Evolutionary conservation across 352 stramenopile genomes (phyloP).

Genomic region (Peronospora farinosa): DNA sequence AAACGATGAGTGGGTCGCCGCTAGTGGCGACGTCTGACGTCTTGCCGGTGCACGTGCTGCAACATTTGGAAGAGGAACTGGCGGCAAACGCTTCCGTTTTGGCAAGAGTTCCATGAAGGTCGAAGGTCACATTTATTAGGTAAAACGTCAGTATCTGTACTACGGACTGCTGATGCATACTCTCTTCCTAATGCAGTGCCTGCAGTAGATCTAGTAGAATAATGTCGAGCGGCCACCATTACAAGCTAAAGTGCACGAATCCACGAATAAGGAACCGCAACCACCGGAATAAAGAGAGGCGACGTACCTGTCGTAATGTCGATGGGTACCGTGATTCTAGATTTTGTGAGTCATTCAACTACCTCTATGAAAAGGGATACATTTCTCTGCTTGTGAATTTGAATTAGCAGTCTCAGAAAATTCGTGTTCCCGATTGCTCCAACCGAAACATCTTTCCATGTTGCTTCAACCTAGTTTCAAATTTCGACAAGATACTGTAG

Average conservation of each 20-base stretch:
- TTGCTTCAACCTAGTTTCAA: not conserved
- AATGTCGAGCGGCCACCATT: not conserved
- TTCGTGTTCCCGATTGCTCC: no score
- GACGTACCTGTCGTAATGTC: not conserved
- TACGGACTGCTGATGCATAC: not conserved
- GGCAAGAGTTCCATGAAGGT: slow-evolving; percentile 6
- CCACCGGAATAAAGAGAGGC: not conserved
- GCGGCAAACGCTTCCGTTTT: slow-evolving; percentile 10
- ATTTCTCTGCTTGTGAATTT: not conserved
- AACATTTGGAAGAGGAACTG: slow-evolving; percentile 35
- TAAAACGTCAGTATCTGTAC: not conserved
- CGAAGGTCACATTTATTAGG: not conserved
- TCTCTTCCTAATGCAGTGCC: not conserved
- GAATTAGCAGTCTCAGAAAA: not conserved
- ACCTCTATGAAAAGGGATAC: not conserved
- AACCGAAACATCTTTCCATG: no score
- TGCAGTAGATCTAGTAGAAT: not conserved
- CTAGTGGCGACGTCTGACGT: slow-evolving; percentile 40
- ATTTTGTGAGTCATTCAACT: not conserved
- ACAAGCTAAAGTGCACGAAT: not conserved
- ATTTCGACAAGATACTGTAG: no score
- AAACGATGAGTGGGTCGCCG: slow-evolving; percentile 61
- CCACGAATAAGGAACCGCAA: not conserved
- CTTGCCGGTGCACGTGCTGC: slow-evolving; percentile 63
- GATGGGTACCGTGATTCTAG: not conserved